Evolutionary conservation across 495 filamentous ascomycete genomes (phyloP), one percentile per base, ranked within the genome.

Genomic region (Monascus purpureus): DNA sequence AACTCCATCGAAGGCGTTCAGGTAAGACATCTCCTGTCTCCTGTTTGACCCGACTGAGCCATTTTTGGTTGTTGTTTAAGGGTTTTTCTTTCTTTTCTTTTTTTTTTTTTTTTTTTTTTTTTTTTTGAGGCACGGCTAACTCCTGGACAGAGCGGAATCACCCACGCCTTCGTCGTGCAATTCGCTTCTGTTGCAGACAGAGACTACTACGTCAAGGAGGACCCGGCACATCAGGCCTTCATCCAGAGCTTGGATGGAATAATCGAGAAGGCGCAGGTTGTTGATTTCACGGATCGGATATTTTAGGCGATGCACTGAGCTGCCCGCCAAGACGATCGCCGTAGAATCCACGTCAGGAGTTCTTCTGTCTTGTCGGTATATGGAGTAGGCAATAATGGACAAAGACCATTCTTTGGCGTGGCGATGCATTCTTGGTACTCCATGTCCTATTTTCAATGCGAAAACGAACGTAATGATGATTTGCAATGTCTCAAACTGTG

Each of bases 111-210:
- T 31, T 8, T 15, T 9, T 13, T 11, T 9, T 19, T 24, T 16
- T n/a, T 31, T 28, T 13, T 18, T 11, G 4, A 30, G 18, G 11
- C 18, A 16, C 2, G 22, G 16, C 13, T 13, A 16, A 24, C 11
- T 28, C 3, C 25, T 14, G n/a, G 13, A 33, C 27, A 77, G 67
- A 49, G 51, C n/a, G 68, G 58, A 0, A 59, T 68, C 25, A 66
- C 67, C 2, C 73, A 85, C 41, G 70, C 49, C 1, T 82, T 81
- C 36, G 59, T 80, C 0, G 47, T 66, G 8, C 67, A 77, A 39
- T 82, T 83, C 38, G 67, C 63, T 11, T 70, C 49, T 17, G 40
- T 46, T 7, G 62, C 65, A 34, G 73, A 79, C 38, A 52, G 68
- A 12, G 46, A 68, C n/a, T 77, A 69, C 43, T 77, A 74, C 38